Conservation (phyloP, 176 grass and related monocot genomes). For the Zea luxurians region DNA sequence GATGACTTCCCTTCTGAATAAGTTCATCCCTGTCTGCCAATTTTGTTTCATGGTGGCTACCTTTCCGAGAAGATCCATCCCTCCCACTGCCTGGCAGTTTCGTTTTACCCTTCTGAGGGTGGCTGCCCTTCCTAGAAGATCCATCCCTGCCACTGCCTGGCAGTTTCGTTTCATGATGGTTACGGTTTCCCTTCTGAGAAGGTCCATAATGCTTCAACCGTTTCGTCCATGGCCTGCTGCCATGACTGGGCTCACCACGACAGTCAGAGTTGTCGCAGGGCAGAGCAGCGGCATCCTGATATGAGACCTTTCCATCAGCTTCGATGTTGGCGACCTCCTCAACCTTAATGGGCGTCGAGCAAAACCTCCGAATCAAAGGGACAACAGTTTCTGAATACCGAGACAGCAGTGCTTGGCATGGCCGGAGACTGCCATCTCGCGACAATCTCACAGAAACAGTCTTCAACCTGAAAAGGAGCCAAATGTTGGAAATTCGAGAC, state of each 20-base stretch:
- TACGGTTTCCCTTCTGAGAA: background rate
- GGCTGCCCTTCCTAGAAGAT: background rate
- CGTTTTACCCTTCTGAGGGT: background rate
- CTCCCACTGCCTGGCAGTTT: conserved; percentile 23
- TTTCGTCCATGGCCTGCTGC: background rate
- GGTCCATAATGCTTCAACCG: background rate
- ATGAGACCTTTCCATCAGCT: background rate
- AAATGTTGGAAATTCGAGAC: background rate
- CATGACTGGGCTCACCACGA: background rate
- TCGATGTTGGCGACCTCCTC: background rate
- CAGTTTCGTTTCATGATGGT: background rate
- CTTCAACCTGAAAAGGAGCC: conserved; percentile 34
- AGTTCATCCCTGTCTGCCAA: conserved; percentile 1
- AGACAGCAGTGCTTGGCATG: background rate
- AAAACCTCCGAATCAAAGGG: conserved; percentile 30
- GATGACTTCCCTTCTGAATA: background rate
- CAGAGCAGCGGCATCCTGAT: conserved; percentile 6
- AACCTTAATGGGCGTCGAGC: background rate
- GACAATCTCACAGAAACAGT: conserved; percentile 21
- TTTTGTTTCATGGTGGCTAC: background rate
- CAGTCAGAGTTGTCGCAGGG: background rate
- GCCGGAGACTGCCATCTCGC: background rate
- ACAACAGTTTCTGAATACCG: background rate
- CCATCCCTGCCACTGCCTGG: conserved; percentile 20
- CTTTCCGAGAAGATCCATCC: background rate